Evolutionary conservation across 2,329 filamentous ascomycete species (phyloP), one percentile per base, ranked within the genome.

Genomic region (Trichoderma polysporum): DNA sequence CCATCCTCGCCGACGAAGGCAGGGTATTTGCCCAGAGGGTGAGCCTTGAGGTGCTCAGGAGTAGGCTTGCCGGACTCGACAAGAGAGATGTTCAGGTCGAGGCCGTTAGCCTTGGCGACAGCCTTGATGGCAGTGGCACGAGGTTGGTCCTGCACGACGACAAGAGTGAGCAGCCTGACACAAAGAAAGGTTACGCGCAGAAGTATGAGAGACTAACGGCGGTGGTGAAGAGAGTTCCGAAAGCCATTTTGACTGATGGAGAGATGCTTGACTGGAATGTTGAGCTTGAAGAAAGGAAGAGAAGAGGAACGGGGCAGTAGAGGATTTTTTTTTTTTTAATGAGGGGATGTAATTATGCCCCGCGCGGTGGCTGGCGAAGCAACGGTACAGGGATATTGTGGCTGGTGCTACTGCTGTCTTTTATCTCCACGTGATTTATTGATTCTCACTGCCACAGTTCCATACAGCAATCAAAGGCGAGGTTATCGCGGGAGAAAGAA

Each of bases 141-240:
- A 82, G 91, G 86, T 88, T 97, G 97, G 79, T 86, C 88, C 94
- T 97, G 78, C 68, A 69, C 70, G 69, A 71, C 68, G 69, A 71
- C 66, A 70, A 66, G 71, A 69, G 73, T 77, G 52, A 66, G 67
- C 68, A 70, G 69, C 52, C 63, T 60, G 66, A 71, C 63, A 27
- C 17, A 50, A 22, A 68, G 61, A 68, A 69, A 68, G 62, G 72
- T 66, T 19, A 25, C 2, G 70, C 39, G n/a, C 9, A 25, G 22
- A 59, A 7, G 33, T 10, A n/a, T 27, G 60, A 7, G 33, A 25
- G 45, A 65, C 81, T 75, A 90, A 97, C 94, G 84, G 88, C 80
- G 82, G 87, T 88, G 80, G 91, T 91, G 89, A 95, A 98, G 79
- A 99, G 89, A 87, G 97, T 99, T 85, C 95, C 95, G 88, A 99